Evolutionary conservation across 371 early-diverging fungal genomes (phyloP), one percentile per base, ranked within the genome.

Genomic region (Syncephalastrum racemosum): DNA sequence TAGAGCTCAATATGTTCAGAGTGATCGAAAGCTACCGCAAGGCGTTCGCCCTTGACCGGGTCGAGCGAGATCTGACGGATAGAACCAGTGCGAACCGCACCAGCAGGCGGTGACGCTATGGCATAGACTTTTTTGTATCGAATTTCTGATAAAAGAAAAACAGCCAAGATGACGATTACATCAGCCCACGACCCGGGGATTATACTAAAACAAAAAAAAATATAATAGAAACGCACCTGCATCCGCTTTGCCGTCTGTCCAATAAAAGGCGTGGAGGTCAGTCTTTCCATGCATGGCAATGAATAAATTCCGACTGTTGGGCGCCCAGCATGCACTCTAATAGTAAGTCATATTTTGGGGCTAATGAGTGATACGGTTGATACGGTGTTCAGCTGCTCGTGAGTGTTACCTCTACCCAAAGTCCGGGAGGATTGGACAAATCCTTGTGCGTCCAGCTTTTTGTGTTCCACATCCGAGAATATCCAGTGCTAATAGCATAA

Each of bases 251-350:
- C 40, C 18, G 48, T 40, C 20, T 50, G 62, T 41, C 40, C 70
- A 58, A 25, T 58, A 61, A 19, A 77, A 46, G 4, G 56, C 42
- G 51, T 73, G 64, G 8, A 77, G 46, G 20, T 73, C 71, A 18
- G 53, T 53, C 56, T 77, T 71, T 4, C 70, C 66, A 15, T 50
- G 55, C 71, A 77, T 74, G 5, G 73, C 70, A 55, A 70, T 70
- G 15, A 72, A 62, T 15, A 78, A 23, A 14, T 59, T 72, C 24
- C 48, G 46, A 20, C 67, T 74, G 53, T 78, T 71, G 18, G 75
- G 71, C 24, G 70, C 54, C 78, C 78, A 78, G 53, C 78, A 78
- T 8, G 78, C 78, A 51, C 71, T 52, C 71, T 70, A 31, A 46
- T 44, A 31, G 42, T 44, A 36, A 23, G 25, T 27, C 42, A 43